These are phyloP conservation scores for Balakata baccata DNA, from an alignment of 345 rosid genomes.

Conservation along the genomic window DNA sequence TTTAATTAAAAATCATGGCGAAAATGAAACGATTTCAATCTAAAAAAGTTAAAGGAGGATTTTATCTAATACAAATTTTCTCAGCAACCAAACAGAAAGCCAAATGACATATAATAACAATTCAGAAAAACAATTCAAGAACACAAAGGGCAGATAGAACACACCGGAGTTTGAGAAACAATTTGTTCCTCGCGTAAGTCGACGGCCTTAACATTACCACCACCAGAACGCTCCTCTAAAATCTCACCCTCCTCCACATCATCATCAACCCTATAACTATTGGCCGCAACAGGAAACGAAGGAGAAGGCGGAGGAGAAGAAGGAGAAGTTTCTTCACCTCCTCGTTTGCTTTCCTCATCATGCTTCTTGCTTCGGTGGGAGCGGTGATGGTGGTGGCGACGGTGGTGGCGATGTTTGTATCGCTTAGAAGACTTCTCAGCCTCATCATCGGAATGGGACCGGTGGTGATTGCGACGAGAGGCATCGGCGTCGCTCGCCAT, in stretches of 20 bases:
- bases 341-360: constrained; percentile 39
- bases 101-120: neutral
- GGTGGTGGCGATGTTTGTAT: constrained; percentile 75
- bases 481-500: constrained; percentile 38
- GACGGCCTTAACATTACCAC: constrained; percentile 31
- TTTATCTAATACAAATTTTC: constrained; percentile 9
- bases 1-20: neutral
- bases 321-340: constrained; percentile 28
- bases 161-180: constrained; percentile 53
- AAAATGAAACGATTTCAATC: neutral
- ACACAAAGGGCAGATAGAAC: constrained; percentile 43
- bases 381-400: constrained; percentile 53
- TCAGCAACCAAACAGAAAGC: constrained; percentile 36
- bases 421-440: constrained; percentile 64
- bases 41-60: neutral
- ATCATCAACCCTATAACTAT: constrained; percentile 40
- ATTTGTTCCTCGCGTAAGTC: constrained; percentile 23
- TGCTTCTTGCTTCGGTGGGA: constrained; percentile 65
- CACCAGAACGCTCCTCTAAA: constrained; percentile 44
- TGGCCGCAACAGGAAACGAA: constrained; percentile 11
- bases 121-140: neutral
- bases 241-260: constrained; percentile 99
- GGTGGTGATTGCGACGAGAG: constrained; percentile 69
- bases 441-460: constrained; percentile 49
- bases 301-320: constrained; percentile 27